Conservation (phyloP, 345 rosid species). For the Dipteronia sinensis region DNA sequence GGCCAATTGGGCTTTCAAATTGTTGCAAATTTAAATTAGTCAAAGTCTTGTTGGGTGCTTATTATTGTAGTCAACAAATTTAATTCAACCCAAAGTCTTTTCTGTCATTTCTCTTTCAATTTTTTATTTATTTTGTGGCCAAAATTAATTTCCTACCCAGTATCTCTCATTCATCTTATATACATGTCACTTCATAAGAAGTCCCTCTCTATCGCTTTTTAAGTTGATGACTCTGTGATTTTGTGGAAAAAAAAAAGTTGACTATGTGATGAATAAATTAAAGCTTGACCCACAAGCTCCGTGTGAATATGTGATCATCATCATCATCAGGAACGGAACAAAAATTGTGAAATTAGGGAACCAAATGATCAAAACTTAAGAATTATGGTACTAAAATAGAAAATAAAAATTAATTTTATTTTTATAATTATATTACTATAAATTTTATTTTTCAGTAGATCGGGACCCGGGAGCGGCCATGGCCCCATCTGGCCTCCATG, state of each 20-base stretch:
- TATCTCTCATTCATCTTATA: not conserved
- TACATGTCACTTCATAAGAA: not conserved
- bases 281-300: not conserved
- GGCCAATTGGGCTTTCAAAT: no score
- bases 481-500: no score
- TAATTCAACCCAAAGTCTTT: no score
- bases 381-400: no score
- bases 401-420: no score
- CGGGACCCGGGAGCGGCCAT: no score
- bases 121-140: not conserved
- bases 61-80: not conserved
- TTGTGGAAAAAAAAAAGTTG: not conserved
- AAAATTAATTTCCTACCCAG: not conserved
- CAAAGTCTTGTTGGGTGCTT: not conserved
- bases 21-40: not conserved
- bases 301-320: not conserved
- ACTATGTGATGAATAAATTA: not conserved
- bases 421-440: no score
- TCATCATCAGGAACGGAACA: no score
- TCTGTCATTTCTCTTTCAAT: not conserved
- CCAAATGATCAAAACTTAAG: no score
- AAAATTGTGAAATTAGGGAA: no score
- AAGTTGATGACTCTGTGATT: not conserved
- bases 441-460: no score
- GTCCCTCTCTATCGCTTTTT: slow-evolving; percentile 7